Conservation (phyloP, 306 rosid genomes). For the Mucuna pruriens region DNA sequence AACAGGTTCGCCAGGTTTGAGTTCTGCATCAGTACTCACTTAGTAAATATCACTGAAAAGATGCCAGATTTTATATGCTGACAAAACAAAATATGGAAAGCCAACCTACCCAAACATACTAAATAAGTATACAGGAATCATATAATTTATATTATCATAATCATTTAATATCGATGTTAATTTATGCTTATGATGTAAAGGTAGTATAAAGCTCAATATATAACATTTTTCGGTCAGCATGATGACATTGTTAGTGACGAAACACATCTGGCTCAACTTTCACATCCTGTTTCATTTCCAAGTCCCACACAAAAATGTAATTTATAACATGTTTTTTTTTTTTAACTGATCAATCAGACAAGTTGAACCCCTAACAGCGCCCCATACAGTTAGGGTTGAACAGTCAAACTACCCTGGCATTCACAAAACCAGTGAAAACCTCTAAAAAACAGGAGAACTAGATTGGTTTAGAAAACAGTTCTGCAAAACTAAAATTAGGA, state of each 20-base stretch:
- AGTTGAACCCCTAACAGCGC: background rate
- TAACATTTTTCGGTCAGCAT: background rate
- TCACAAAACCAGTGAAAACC: background rate
- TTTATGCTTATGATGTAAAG: background rate
- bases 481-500: background rate
- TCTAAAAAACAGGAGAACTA: background rate
- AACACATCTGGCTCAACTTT: constrained; percentile 4
- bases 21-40: constrained; percentile 61
- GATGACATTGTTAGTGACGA: background rate
- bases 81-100: background rate
- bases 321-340: background rate
- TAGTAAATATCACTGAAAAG: constrained; percentile 33
- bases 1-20: constrained; percentile 81
- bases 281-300: constrained; percentile 27
- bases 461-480: background rate
- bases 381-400: background rate
- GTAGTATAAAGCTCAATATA: constrained; percentile 2
- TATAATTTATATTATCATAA: background rate
- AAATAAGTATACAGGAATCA: background rate
- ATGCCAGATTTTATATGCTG: constrained; percentile 29
- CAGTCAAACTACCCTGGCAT: background rate
- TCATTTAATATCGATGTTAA: background rate
- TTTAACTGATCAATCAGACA: background rate
- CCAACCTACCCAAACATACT: constrained; percentile 16
- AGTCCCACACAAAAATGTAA: background rate